Base-by-base conservation (phyloP, 768 basidiomycete genomes). In the Tricholoma matsutake region DNA sequence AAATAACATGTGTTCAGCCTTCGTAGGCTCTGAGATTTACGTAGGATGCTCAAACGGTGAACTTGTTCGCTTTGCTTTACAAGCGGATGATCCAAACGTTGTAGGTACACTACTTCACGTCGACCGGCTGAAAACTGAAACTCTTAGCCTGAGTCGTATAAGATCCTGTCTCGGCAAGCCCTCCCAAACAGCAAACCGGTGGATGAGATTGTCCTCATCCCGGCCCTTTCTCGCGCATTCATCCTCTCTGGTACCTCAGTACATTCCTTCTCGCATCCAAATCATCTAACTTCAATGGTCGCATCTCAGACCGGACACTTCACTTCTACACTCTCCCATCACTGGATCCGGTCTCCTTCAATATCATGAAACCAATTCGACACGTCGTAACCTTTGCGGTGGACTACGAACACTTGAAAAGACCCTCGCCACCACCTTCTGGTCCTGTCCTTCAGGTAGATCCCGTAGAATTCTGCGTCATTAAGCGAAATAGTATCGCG, bases 11-110 rank as follows among this genome's bases (percentile, higher is more conserved):
- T 25, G 22, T 25, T 25, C 22, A 3, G 3, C 3, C 22, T 1
- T 25, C 22, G 22, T 56, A 92, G 92, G 88, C 32, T 86, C 87
- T 43, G 94, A 97, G 68, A 83, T 96, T 25, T 96, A 94, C 65
- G 83, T 93, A 11, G 95, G 94, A 11, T 90, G 89, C 62, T 85
- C 87, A 20, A 92, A 94, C 61, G 94, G 95, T 20, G 86, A 92
- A 64, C 79, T 97, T 7, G 75, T 94, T 35, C 87, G 94, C 45
- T 96, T 89, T 69, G 81, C 88, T 1, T 78, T 92, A 20, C 88
- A 88, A 65, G 81, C 79, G 2, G 85, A 84, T 64, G 78, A 81
- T 62, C 73, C 81, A 22, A 78, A 73, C 65, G 76, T 79, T 18
- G 51, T 53, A 67, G 85, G 84, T 62, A 59, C 79, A 65, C 9